Evolutionary conservation across 1,284 basidiomycete species (phyloP).

Genomic region (Phylloboletellus chloephorus): DNA sequence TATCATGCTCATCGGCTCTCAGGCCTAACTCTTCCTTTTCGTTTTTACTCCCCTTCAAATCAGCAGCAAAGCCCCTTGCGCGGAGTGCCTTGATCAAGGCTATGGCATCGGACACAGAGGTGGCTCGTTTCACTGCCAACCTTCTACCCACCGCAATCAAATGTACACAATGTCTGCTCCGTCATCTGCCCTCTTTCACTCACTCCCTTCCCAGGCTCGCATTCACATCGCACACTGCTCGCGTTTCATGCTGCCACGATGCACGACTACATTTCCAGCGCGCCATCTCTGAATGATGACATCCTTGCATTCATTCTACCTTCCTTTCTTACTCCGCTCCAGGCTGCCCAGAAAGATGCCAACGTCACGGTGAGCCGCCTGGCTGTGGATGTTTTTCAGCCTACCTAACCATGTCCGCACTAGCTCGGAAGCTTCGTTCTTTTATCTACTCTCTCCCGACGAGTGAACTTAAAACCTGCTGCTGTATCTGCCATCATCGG

Average conservation of each 20-base stretch:
- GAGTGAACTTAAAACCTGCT: slow-evolving; percentile 48
- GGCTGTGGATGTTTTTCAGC: neutral
- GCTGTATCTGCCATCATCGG: slow-evolving; percentile 56
- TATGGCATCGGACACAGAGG: slow-evolving; percentile 67
- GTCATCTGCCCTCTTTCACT: neutral
- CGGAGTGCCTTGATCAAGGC: slow-evolving; percentile 65
- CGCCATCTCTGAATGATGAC: slow-evolving; percentile 54
- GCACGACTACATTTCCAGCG: slow-evolving; percentile 71
- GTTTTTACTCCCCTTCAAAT: slow-evolving; percentile 73
- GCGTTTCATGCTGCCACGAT: slow-evolving; percentile 82
- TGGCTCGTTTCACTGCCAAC: slow-evolving; percentile 66
- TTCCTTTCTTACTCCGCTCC: slow-evolving; percentile 54
- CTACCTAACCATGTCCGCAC: slow-evolving; percentile 1
- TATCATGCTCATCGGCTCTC: slow-evolving; percentile 8
- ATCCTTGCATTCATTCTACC: slow-evolving; percentile 58
- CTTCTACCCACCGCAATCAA: slow-evolving; percentile 60
- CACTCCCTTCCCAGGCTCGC: slow-evolving; percentile 17
- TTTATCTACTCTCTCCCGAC: slow-evolving; percentile 61
- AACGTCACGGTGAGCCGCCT: slow-evolving; percentile 51
- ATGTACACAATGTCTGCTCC: slow-evolving; percentile 28
- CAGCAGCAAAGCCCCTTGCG: slow-evolving; percentile 66
- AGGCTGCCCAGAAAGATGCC: slow-evolving; percentile 33
- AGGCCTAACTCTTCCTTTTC: slow-evolving; percentile 51
- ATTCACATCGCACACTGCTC: slow-evolving; percentile 67
- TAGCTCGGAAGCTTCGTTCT: slow-evolving; percentile 74